These are phyloP conservation scores for Rhizopogon vesiculosus DNA, from an alignment of 768 basidiomycete genomes.

Conservation along the genomic window DNA sequence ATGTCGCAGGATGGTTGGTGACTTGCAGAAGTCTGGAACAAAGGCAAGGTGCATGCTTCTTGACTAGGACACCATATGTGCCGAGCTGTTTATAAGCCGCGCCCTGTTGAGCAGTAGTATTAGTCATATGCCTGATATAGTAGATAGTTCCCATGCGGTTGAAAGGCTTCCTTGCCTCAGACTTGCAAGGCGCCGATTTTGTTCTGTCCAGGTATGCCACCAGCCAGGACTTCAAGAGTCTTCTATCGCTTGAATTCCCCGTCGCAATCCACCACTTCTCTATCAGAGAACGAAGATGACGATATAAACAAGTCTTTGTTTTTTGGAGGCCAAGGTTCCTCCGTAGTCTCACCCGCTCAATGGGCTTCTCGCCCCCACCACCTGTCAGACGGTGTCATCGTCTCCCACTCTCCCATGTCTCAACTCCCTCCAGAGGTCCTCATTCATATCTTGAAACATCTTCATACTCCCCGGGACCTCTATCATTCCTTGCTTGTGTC, in stretches of 20 bases:
- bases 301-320: conserved; percentile 49
- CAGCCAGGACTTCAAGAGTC: conserved; percentile 28
- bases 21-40: too few relatives aligned
- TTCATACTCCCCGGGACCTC: conserved; percentile 72
- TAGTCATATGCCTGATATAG: neutral
- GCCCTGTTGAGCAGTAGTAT: too few relatives aligned
- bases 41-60: too few relatives aligned
- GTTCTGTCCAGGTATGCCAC: conserved; percentile 6
- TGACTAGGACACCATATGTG: too few relatives aligned
- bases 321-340: conserved; percentile 30
- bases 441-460: conserved; percentile 85
- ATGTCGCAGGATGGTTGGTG: too few relatives aligned
- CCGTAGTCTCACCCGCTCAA: conserved; percentile 59
- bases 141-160: conserved; percentile 3
- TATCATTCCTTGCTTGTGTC: conserved; percentile 75
- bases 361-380: conserved; percentile 37
- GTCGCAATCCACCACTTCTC: conserved; percentile 71
- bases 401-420: conserved; percentile 51
- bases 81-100: too few relatives aligned
- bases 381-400: conserved; percentile 30
- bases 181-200: neutral
- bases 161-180: neutral
- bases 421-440: conserved; percentile 86
- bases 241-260: conserved; percentile 39
- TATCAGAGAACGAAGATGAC: conserved; percentile 71